Conservation (phyloP, 495 filamentous ascomycete species). For the Terfezia boudieri region DNA sequence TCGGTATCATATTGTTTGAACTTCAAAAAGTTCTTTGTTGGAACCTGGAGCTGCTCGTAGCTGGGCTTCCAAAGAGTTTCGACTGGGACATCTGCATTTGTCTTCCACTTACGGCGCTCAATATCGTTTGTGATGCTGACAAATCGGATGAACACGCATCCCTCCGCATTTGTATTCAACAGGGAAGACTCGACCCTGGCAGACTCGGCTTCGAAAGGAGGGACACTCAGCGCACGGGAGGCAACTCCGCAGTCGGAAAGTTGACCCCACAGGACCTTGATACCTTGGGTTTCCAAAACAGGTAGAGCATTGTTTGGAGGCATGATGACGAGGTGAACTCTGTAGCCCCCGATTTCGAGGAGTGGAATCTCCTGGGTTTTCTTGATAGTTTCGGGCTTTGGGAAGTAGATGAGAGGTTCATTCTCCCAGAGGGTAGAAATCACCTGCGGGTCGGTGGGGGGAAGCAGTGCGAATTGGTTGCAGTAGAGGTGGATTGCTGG, state of each 20-base stretch:
- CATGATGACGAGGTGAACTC: conserved; percentile 3
- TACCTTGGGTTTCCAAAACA: neutral
- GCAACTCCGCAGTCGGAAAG: neutral
- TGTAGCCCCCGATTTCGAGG: conserved; percentile 8
- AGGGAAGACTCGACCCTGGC: neutral
- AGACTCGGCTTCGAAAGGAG: neutral
- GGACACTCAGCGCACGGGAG: neutral
- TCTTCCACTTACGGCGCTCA: neutral
- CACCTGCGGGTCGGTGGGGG: neutral
- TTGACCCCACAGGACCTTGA: neutral
- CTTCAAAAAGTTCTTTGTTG: neutral
- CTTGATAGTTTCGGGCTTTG: conserved; percentile 3
- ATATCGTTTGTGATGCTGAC: neutral
- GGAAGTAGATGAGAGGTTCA: conserved; percentile 5
- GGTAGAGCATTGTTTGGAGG: conserved; percentile 1
- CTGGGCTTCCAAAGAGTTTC: neutral
- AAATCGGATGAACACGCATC: neutral
- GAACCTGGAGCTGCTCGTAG: neutral
- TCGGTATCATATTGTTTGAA: neutral
- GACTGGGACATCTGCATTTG: neutral
- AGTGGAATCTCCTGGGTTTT: neutral
- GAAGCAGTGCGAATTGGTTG: neutral
- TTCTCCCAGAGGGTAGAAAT: conserved; percentile 10
- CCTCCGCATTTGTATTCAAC: neutral
- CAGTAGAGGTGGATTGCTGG: conserved; percentile 4